Conservation (phyloP, 768 basidiomycete species). For the Amanita phalloides region DNA sequence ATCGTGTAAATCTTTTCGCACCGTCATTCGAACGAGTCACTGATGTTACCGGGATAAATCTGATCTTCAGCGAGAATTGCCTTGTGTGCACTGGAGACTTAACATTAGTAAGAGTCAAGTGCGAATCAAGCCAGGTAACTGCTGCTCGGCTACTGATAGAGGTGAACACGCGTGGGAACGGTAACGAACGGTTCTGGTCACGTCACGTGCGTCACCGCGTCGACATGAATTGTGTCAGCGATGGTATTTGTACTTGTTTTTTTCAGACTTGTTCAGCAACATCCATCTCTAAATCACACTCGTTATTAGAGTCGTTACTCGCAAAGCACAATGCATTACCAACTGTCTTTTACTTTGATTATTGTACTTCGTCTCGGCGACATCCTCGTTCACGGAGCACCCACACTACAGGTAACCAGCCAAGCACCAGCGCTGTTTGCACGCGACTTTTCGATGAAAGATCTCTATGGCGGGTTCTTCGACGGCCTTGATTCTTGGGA, state of each 20-base stretch:
- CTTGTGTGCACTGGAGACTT: too few relatives aligned
- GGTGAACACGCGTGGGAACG: too few relatives aligned
- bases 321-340: neutral
- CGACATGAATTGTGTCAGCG: too few relatives aligned
- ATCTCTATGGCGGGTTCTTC: slow-evolving; percentile 2
- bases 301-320: neutral
- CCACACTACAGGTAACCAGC: neutral
- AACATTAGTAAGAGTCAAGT: too few relatives aligned
- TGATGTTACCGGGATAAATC: too few relatives aligned
- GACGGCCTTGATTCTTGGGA: neutral
- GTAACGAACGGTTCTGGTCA: too few relatives aligned
- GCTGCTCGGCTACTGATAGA: too few relatives aligned
- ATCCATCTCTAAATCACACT: neutral
- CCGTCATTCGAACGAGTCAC: too few relatives aligned
- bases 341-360: neutral
- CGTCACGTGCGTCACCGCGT: too few relatives aligned
- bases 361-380: neutral
- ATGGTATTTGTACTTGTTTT: neutral
- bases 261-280: neutral
- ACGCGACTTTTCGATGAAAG: neutral
- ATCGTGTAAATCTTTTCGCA: too few relatives aligned
- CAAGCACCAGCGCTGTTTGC: neutral
- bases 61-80: too few relatives aligned
- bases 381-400: neutral
- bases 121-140: too few relatives aligned